Evolutionary conservation across 176 grass and related monocot species (phyloP), one percentile per base, ranked within the genome.

Genomic region (Leersia perrieri): DNA sequence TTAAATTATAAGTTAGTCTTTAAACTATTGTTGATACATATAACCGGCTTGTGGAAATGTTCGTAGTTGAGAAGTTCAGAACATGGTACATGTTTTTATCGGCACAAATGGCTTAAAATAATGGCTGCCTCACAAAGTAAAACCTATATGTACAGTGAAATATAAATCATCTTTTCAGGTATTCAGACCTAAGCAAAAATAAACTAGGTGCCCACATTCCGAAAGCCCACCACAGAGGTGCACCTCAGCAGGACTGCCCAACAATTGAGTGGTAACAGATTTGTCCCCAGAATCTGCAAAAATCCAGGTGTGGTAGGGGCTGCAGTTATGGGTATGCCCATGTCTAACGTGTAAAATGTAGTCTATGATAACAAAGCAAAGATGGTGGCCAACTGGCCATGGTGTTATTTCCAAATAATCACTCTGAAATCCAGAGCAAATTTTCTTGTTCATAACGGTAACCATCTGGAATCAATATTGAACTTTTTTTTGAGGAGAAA

Each of bases 181-280:
- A 28, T 77, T 77, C 35, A 41, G 33, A 22, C 47, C 23, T 41
- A 84, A 76, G 60, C 16, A 75, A 68, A 68, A 31, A 84, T 16
- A 22, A 77, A 7, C 51, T 57, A 57, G 22, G 5, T 57, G 22
- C 51, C 51, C 51, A 57, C 7, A 20, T 18, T 22, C 47, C 1
- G 44, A 47, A 12, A 47, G 41, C 41, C 36, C 36, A 39, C 36
- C 36, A 42, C 13, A 11, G 11, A 42, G 40, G 40, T 22, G 47
- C 16, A 23, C 53, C 53, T 58, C 53, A 10, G 22, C 9, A 8
- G 25, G 51, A 58, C 22, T 58, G 53, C 25, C 53, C 9, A 58
- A 25, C 53, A 11, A n/a, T 0, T 58, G n/a, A 25, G 53, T 25
- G 22, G 53, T 58, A 7, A 25, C n/a, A 58, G 53, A 58, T 58